Evolutionary conservation across 148 eudicot genomes (phyloP).

Genomic region (Camellia lanceoleosa): DNA sequence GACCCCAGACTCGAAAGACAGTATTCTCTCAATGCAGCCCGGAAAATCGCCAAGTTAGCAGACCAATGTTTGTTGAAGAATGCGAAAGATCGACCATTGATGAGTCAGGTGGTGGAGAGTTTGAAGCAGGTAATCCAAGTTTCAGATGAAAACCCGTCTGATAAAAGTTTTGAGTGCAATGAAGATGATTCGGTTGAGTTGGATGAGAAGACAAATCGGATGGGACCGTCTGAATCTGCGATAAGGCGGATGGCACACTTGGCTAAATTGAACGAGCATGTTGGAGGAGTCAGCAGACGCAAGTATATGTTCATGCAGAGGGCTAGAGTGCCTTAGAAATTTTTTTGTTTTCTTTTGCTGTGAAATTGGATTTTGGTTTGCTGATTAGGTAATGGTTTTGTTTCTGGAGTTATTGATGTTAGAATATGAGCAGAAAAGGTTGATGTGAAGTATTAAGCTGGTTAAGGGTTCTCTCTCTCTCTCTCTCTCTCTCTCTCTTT

Average conservation of each 20-base stretch:
- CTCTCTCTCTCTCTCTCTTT: no score
- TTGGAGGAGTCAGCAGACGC: conserved; percentile 53
- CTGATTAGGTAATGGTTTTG: neutral
- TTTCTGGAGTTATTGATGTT: neutral
- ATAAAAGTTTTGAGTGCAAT: conserved; percentile 15
- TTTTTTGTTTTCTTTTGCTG: neutral
- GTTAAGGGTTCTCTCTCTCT: neutral
- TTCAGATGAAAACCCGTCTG: conserved; percentile 29
- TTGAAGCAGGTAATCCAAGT: conserved; percentile 42
- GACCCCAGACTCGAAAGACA: conserved; percentile 60
- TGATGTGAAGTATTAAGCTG: neutral
- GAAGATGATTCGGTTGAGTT: conserved; percentile 33
- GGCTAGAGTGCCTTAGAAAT: conserved; percentile 34
- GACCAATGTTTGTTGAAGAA: conserved; percentile 55
- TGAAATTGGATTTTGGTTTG: neutral
- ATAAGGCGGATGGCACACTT: conserved; percentile 65
- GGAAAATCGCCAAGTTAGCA: conserved; percentile 64
- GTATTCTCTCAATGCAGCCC: conserved; percentile 54
- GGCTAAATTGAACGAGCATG: conserved; percentile 63
- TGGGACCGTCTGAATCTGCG: conserved; percentile 37
- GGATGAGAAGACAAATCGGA: conserved; percentile 24
- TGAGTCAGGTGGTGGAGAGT: conserved; percentile 70
- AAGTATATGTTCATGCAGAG: conserved; percentile 71
- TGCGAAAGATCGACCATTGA: conserved; percentile 68
- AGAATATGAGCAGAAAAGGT: neutral